These are phyloP conservation scores for Ciborinia camelliae DNA, from an alignment of 2,329 filamentous ascomycete genomes.

Conservation along the genomic window DNA sequence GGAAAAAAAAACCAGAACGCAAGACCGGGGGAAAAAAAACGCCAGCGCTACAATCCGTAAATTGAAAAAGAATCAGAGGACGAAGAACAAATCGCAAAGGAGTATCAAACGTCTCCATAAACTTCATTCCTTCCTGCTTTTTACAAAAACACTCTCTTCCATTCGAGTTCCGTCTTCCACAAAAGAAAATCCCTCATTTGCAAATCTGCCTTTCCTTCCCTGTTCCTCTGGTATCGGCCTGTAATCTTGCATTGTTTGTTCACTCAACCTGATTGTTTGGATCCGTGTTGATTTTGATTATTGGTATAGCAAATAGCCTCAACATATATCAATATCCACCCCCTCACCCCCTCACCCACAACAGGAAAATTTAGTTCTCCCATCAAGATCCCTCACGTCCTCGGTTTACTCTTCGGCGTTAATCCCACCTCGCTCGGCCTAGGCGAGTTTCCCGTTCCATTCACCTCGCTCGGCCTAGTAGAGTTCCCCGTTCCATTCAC, in stretches of 20 bases:
- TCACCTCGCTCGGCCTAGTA: neutral
- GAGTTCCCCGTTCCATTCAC: neutral
- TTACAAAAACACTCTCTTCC: neutral
- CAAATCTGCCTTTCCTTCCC: too few species aligned
- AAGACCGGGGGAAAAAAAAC: neutral
- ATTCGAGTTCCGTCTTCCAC: neutral
- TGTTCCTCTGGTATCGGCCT: neutral
- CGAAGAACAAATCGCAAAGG: neutral
- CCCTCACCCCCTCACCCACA: neutral
- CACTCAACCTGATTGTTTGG: neutral
- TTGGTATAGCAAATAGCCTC: neutral
- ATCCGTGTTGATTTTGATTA: neutral
- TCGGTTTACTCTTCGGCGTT: conserved; percentile 11
- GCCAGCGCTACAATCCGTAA: neutral
- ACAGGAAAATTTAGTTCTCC: neutral
- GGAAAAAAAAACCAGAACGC: neutral
- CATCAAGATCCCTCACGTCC: neutral
- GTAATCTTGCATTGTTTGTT: neutral
- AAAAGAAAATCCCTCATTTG: neutral
- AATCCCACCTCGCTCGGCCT: neutral
- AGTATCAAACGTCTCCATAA: neutral
- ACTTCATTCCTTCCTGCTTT: neutral
- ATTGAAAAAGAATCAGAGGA: neutral
- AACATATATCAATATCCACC: too few species aligned
- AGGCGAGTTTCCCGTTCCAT: too few species aligned